Percentiles rank a stretch among this genome's conserved stretches.
These are phyloP conservation scores for Chalciporus sphaerocephalus DNA, from an alignment of 768 basidiomycete species.

Conservation along the genomic window DNA sequence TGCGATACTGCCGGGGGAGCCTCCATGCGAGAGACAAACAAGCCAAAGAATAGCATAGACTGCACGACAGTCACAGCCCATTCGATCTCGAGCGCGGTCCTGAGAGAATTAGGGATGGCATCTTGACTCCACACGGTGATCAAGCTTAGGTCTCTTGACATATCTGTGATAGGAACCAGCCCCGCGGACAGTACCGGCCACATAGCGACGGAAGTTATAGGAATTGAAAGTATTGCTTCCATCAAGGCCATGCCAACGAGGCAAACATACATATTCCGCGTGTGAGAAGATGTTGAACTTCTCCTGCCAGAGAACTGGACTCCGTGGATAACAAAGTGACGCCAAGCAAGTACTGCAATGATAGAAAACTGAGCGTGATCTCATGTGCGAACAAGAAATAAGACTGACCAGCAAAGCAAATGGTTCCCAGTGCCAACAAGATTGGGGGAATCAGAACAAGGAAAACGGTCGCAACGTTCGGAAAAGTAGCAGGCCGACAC, in stretches of 20 bases:
- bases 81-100: conserved; percentile 33
- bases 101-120: conserved; percentile 26
- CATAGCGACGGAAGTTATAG: conserved; percentile 38
- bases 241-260: conserved; percentile 50
- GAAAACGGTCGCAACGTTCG: conserved; percentile 29
- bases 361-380: too few relatives aligned
- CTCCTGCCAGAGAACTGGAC: conserved; percentile 41
- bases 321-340: conserved; percentile 45
- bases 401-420: too few relatives aligned
- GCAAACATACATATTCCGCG: conserved; percentile 53
- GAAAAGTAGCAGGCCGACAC: conserved; percentile 35
- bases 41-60: conserved; percentile 47
- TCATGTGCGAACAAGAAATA: too few relatives aligned
- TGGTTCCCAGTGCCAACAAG: conserved; percentile 27
- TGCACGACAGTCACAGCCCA: conserved; percentile 23
- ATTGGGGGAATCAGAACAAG: conserved; percentile 37
- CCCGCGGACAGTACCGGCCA: conserved; percentile 27
- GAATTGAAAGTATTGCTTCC: conserved; percentile 40
- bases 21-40: conserved; percentile 53
- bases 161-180: conserved; percentile 43
- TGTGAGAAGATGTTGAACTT: conserved; percentile 33
- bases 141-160: conserved; percentile 44
- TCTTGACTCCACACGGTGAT: conserved; percentile 13
- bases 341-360: conserved; percentile 39
- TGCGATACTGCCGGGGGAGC: too few relatives aligned